These are phyloP conservation scores for Raddia distichophylla DNA, from an alignment of 176 grass and related monocot species.

Conservation along the genomic window DNA sequence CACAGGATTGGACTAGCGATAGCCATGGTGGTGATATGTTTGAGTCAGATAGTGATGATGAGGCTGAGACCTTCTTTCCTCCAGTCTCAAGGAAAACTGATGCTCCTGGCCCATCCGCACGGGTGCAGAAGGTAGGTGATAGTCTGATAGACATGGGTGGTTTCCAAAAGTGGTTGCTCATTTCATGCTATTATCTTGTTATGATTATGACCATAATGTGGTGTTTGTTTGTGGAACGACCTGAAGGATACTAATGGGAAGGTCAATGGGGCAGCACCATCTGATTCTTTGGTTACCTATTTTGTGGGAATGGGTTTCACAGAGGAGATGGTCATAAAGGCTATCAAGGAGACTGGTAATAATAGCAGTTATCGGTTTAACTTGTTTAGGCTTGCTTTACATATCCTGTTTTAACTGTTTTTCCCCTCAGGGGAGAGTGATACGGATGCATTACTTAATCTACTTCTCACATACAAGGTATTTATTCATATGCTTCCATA, in stretches of 20 bases:
- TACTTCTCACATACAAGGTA: slow-evolving; percentile 79
- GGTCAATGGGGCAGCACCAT: slow-evolving; percentile 23
- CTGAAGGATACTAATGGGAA: slow-evolving; percentile 45
- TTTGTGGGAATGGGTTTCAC: slow-evolving; percentile 68
- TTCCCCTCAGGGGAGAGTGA: slow-evolving; percentile 62
- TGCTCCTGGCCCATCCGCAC: slow-evolving; percentile 13
- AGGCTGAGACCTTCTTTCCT: slow-evolving; percentile 15
- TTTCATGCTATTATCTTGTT: slow-evolving; percentile 27
- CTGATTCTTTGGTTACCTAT: slow-evolving; percentile 29
- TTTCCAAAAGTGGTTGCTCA: background rate
- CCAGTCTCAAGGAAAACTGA: background rate
- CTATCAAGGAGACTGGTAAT: slow-evolving; percentile 60
- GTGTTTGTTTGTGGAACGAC: slow-evolving; percentile 28
- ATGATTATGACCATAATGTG: slow-evolving; percentile 17
- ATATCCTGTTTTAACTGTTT: slow-evolving; percentile 23
- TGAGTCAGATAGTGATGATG: slow-evolving; percentile 43
- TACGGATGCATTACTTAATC: slow-evolving; percentile 67
- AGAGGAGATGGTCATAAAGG: slow-evolving; percentile 49
- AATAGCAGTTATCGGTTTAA: slow-evolving; percentile 26
- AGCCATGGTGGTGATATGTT: slow-evolving; percentile 41
- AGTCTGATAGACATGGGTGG: background rate
- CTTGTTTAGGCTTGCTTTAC: slow-evolving; percentile 33
- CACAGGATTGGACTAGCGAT: slow-evolving; percentile 51
- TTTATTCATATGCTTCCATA: slow-evolving; percentile 1
- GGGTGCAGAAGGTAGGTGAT: slow-evolving; percentile 31